Conservation (phyloP, 2,329 filamentous ascomycete species). For the Xylariaceae sp. region DNA sequence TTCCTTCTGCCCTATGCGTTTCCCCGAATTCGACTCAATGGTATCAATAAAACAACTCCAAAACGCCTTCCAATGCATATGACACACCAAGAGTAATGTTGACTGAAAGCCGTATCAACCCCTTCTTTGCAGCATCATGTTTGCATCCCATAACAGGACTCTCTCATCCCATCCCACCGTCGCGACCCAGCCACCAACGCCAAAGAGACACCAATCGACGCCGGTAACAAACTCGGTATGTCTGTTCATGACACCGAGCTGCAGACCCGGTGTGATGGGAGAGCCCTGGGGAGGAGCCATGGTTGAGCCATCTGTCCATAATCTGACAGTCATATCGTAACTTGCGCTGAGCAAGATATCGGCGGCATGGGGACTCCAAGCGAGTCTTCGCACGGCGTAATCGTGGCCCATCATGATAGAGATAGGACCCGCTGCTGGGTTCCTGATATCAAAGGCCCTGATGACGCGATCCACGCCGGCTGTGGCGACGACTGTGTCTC, state of each 20-base stretch:
- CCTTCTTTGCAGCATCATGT: constrained; percentile 27
- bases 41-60: constrained; percentile 16
- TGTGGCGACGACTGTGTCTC: constrained; percentile 75
- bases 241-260: constrained; percentile 81
- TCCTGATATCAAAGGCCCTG: constrained; percentile 84
- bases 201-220: constrained; percentile 97
- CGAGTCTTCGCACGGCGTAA: constrained; percentile 78
- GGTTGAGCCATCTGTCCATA: constrained; percentile 75
- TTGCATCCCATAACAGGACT: constrained; percentile 87
- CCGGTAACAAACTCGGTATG: constrained; percentile 97
- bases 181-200: constrained; percentile 90
- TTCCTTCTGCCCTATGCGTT: not conserved
- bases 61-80: constrained; percentile 18
- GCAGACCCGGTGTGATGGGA: constrained; percentile 51
- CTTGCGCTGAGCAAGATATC: constrained; percentile 83
- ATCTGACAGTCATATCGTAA: constrained; percentile 95
- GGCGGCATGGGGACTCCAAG: constrained; percentile 91
- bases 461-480: constrained; percentile 84
- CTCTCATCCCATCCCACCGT: constrained; percentile 92
- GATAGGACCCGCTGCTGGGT: constrained; percentile 65
- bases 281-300: constrained; percentile 32
- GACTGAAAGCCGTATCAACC: constrained; percentile 8
- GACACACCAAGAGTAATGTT: not conserved
- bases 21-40: constrained; percentile 6
- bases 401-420: constrained; percentile 77